These are phyloP conservation scores for Ensete glaucum DNA, from an alignment of 176 grass and related monocot genomes.

Conservation along the genomic window DNA sequence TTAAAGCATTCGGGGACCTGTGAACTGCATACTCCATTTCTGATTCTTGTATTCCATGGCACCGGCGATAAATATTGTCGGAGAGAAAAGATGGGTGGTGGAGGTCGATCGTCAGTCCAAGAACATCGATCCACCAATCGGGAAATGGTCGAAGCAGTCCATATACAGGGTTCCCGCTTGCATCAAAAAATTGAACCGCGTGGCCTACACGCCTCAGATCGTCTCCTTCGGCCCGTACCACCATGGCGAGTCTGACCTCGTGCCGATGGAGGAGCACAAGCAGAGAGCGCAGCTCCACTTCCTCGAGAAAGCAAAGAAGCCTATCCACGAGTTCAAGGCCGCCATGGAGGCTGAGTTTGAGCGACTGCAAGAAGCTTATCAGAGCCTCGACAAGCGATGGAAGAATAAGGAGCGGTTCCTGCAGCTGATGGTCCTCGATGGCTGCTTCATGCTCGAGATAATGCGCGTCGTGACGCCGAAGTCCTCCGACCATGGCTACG, in stretches of 20 bases:
- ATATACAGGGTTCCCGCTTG: constrained; percentile 65
- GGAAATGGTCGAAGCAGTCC: too few relatives aligned
- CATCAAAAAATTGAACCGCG: constrained; percentile 44
- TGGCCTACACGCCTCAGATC: constrained; percentile 56
- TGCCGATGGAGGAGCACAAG: constrained; percentile 83
- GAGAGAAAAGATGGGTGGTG: constrained; percentile 26
- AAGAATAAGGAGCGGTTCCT: constrained; percentile 27
- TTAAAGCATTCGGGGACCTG: too few relatives aligned
- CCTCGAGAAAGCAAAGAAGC: constrained; percentile 25
- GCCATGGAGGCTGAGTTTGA: too few relatives aligned
- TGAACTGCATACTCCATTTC: too few relatives aligned
- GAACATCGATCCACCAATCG: constrained; percentile 12
- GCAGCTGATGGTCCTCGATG: constrained; percentile 58
- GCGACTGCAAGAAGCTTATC: constrained; percentile 23
- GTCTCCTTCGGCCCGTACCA: constrained; percentile 76
- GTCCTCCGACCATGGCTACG: constrained; percentile 25
- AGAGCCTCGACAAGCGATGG: constrained; percentile 32
- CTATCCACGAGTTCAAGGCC: constrained; percentile 26
- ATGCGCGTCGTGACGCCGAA: constrained; percentile 23
- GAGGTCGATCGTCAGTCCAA: constrained; percentile 31
- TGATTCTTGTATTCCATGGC: too few relatives aligned
- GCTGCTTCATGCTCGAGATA: constrained; percentile 73
- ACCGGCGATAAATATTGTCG: too few relatives aligned
- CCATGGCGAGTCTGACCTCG: constrained; percentile 26
- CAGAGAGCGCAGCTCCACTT: too few relatives aligned